Evolutionary conservation across 257 asterid genomes (phyloP), one percentile per base, ranked within the genome.

Genomic region (Jasminum sambac): DNA sequence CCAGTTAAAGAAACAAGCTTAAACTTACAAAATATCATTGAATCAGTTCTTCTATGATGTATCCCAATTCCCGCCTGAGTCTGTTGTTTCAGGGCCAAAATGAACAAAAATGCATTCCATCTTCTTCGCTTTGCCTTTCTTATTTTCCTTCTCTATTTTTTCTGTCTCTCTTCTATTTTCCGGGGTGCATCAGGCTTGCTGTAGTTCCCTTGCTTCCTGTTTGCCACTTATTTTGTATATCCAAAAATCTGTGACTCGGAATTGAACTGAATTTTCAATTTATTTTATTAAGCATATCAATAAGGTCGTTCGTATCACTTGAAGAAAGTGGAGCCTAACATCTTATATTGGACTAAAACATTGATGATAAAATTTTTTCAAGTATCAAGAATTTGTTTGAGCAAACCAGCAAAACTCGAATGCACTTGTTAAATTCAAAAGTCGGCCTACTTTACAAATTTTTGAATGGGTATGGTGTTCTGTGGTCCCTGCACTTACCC

Each of bases 271-370:
- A 11, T 50, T 50, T 50, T 17, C 5, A 50, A 9, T 24, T 19
- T 5, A 8, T n/a, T 7, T 50, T 50, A 24, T 44, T 50, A 50
- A 50, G 1, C 17, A 17, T 17, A n/a, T n/a, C n/a, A n/a, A 17
- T n/a, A 48, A 2, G 16, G 58, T 24, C 11, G 2, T 50, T 8
- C 19, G 11, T 46, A 8, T 50, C 25, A 50, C 26, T 50, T 19
- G 25, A 24, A n/a, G 60, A 50, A 17, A n/a, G 60, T 50, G 60
- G 19, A 50, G 60, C 60, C 9, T 50, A 50, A 50, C 60, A 50
- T 17, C 24, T 50, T 6, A 50, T 50, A 50, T 44, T 0, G 21
- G 21, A 7, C 60, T 5, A 19, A 50, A 50, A 17, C 11, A 17
- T 50, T 6, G 19, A 1, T 17, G 60, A 4, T 50, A 50, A 17